These are phyloP conservation scores for Thuja plicata DNA, from an alignment of 83 land plant species.

Conservation along the genomic window DNA sequence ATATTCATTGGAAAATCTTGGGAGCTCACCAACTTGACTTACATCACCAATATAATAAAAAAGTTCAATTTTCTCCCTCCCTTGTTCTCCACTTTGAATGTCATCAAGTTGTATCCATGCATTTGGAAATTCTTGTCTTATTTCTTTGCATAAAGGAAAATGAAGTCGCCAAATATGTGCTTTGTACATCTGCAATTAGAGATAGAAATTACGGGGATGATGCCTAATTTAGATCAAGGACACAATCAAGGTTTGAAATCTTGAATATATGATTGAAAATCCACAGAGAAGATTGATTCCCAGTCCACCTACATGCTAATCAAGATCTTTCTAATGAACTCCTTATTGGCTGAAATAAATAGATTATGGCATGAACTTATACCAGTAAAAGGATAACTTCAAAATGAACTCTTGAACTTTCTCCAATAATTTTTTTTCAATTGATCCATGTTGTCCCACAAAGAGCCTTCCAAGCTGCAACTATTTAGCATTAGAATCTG, in stretches of 20 bases:
- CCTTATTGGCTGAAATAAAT: conserved; percentile 83
- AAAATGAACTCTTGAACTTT: conserved; percentile 69
- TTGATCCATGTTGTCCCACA: conserved; percentile 63
- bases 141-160: no score
- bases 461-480: background rate
- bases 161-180: no score
- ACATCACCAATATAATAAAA: no score
- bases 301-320: conserved; percentile 83
- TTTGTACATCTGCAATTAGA: no score
- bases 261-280: conserved; percentile 44
- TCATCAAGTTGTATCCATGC: no score
- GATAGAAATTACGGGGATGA: background rate
- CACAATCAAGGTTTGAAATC: conserved; percentile 69
- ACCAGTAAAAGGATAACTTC: conserved; percentile 91
- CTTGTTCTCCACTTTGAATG: no score
- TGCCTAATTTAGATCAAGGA: conserved; percentile 50
- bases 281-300: conserved; percentile 80
- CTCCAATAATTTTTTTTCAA: conserved; percentile 53
- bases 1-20: no score
- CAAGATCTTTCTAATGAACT: conserved; percentile 66
- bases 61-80: no score
- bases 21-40: no score
- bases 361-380: conserved; percentile 93
- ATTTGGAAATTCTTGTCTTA: no score
- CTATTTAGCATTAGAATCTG: no score